These are phyloP conservation scores for Zymoseptoria crescenta DNA, from an alignment of 2,329 filamentous ascomycete species.

Conservation along the genomic window DNA sequence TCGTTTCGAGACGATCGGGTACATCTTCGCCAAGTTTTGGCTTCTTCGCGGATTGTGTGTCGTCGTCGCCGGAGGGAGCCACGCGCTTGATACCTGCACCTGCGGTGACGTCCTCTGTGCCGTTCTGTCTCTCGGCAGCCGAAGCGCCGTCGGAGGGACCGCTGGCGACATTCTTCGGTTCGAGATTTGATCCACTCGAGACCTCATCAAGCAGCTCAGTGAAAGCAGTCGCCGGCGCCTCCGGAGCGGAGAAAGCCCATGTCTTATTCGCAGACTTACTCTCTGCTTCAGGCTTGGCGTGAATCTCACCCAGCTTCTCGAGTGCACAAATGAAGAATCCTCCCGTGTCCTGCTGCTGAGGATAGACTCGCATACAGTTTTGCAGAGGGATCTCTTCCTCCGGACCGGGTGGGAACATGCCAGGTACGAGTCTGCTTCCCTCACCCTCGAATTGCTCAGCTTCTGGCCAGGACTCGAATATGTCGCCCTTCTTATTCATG, in stretches of 20 bases:
- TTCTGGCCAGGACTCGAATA: slow-evolving; percentile 76
- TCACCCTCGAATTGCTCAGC: slow-evolving; percentile 45
- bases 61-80: slow-evolving; percentile 31
- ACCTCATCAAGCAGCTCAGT: slow-evolving; percentile 37
- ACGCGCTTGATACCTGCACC: slow-evolving; percentile 31
- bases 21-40: slow-evolving; percentile 16
- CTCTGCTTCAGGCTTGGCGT: slow-evolving; percentile 61
- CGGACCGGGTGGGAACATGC: slow-evolving; percentile 71
- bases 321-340: slow-evolving; percentile 96
- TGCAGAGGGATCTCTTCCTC: slow-evolving; percentile 65
- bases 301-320: slow-evolving; percentile 84
- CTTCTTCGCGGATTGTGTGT: slow-evolving; percentile 33
- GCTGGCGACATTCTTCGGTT: slow-evolving; percentile 11
- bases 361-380: slow-evolving; percentile 87
- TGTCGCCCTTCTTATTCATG: slow-evolving; percentile 74
- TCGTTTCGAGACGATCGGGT: slow-evolving; percentile 18
- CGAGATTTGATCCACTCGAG: slow-evolving; percentile 22
- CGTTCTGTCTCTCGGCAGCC: slow-evolving; percentile 12
- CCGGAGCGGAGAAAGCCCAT: slow-evolving; percentile 23
- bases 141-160: slow-evolving; percentile 4
- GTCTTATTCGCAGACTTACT: slow-evolving; percentile 34
- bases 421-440: slow-evolving; percentile 62
- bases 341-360: slow-evolving; percentile 91
- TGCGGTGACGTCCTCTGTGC: slow-evolving; percentile 8
- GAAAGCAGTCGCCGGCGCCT: slow-evolving; percentile 19